Evolutionary conservation across 345 rosid species (phyloP).

Genomic region (Turritis glabra): DNA sequence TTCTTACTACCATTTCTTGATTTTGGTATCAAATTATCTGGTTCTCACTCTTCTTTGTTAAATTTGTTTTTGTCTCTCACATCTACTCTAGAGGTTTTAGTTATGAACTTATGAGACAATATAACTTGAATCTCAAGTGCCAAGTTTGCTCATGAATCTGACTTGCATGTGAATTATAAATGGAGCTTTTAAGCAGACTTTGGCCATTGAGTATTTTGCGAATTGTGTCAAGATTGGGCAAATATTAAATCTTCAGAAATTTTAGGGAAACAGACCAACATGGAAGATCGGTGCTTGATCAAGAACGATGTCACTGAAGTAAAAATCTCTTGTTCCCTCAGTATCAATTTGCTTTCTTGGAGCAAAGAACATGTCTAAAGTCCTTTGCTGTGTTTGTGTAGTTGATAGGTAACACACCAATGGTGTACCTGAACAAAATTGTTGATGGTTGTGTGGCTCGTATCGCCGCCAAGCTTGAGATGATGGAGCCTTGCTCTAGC

Average conservation of each 20-base stretch:
- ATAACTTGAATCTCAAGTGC: neutral
- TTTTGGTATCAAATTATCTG: neutral
- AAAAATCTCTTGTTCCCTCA: neutral
- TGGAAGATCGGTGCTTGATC: slow-evolving; percentile 36
- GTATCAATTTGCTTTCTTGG: neutral
- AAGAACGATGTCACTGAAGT: slow-evolving; percentile 42
- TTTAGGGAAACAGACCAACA: slow-evolving; percentile 3
- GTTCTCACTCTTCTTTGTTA: neutral
- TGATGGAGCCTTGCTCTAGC: slow-evolving; percentile 53
- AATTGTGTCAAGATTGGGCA: neutral
- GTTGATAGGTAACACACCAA: slow-evolving; percentile 66
- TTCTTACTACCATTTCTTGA: neutral
- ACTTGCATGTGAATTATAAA: neutral
- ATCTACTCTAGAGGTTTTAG: neutral
- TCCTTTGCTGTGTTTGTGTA: slow-evolving; percentile 26
- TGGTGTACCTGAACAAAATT: slow-evolving; percentile 62
- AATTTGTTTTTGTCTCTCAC: neutral
- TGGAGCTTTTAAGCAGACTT: neutral
- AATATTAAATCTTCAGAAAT: neutral
- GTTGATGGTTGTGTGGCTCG: slow-evolving; percentile 64
- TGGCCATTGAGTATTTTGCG: neutral
- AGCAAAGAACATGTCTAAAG: neutral
- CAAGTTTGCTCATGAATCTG: neutral
- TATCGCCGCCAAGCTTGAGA: slow-evolving; percentile 71
- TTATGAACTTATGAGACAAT: neutral